Evolutionary conservation across 1,284 basidiomycete species (phyloP).

Genomic region (Neonothopanus nambi): DNA sequence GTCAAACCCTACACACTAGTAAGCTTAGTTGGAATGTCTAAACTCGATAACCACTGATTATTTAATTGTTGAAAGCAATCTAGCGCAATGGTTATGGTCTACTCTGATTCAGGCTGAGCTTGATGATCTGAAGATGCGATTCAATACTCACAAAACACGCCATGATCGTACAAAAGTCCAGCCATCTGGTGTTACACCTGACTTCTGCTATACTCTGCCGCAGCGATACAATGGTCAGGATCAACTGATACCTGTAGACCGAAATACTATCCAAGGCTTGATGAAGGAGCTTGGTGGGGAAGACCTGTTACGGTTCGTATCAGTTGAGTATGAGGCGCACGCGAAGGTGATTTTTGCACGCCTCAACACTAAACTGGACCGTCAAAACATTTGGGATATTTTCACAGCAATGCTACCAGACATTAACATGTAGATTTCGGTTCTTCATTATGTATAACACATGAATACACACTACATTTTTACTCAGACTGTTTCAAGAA

Average conservation of each 20-base stretch:
- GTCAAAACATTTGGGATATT: constrained; percentile 2
- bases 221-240: background rate
- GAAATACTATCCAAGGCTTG: background rate
- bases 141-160: background rate
- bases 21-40: too few species aligned
- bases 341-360: constrained; percentile 14
- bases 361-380: constrained; percentile 13
- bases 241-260: background rate
- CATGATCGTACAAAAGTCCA: background rate
- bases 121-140: background rate
- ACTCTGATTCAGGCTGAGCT: background rate
- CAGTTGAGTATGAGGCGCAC: background rate
- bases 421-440: constrained; percentile 2
- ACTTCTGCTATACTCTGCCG: background rate
- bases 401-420: background rate
- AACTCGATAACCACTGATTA: too few species aligned
- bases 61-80: constrained; percentile 18
- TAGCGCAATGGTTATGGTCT: constrained; percentile 35
- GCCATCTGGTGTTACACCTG: background rate
- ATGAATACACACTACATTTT: too few species aligned
- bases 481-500: background rate
- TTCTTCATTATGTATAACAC: too few species aligned
- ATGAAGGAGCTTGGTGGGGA: constrained; percentile 1
- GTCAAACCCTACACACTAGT: constrained; percentile 21
- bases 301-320: constrained; percentile 1